phyloP scores from a whole-genome alignment of 2,329 filamentous ascomycete species.

The Thielaviopsis ethacetica region DNA sequence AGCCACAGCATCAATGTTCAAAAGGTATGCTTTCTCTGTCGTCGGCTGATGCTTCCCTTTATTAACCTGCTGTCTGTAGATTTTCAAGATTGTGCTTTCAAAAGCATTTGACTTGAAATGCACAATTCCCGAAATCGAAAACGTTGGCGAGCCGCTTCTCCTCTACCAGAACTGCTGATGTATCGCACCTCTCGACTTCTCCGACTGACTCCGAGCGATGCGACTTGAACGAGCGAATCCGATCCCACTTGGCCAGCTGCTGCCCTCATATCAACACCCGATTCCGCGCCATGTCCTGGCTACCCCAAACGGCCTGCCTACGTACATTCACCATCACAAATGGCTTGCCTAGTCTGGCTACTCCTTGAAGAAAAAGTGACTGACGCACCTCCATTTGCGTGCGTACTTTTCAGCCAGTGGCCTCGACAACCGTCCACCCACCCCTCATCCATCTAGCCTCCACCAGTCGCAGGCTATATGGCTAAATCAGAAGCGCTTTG shows the following conservation, averaged over 20 bases:
- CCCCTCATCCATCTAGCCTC: too few relatives aligned
- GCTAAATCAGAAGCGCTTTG: too few relatives aligned
- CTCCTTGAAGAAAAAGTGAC: too few relatives aligned
- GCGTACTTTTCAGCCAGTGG: too few relatives aligned
- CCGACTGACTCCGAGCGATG: not conserved
- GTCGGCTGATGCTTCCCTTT: not conserved
- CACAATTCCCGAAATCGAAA: slow-evolving; percentile 97
- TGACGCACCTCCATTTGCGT: too few relatives aligned
- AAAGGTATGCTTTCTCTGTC: slow-evolving; percentile 42
- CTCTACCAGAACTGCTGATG: slow-evolving; percentile 57
- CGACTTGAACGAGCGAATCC: not conserved
- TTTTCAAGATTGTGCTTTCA: slow-evolving; percentile 98
- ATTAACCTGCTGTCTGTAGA: slow-evolving; percentile 34
- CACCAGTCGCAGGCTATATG: too few relatives aligned
- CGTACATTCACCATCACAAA: too few relatives aligned
- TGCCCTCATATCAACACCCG: not conserved
- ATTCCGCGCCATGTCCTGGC: not conserved
- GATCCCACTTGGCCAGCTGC: not conserved
- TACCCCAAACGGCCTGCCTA: too few relatives aligned
- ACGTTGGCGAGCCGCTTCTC: slow-evolving; percentile 86
- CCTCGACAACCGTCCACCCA: too few relatives aligned
- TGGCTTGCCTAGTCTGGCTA: too few relatives aligned
- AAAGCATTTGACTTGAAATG: slow-evolving; percentile 98
- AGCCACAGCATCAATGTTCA: slow-evolving; percentile 99
- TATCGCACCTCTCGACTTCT: slow-evolving; percentile 2